Percentiles rank a stretch among this genome's conserved stretches.
Conservation (phyloP, 2,329 filamentous ascomycete genomes). For the Neocatenulostroma microsporum region DNA sequence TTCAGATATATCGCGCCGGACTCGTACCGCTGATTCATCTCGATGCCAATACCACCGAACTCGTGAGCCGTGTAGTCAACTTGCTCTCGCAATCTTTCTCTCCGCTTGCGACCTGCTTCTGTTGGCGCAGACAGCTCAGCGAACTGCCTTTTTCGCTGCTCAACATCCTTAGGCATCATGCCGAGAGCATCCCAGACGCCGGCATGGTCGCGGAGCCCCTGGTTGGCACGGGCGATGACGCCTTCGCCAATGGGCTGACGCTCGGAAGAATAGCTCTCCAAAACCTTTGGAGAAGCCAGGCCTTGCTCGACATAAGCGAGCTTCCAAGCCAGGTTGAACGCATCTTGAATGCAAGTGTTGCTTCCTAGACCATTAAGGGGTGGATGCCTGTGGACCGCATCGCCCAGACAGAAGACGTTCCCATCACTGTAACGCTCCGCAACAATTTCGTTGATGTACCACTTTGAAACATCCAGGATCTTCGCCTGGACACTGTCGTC, state of each 20-base stretch:
- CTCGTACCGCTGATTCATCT: slow-evolving; percentile 53
- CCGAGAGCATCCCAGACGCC: slow-evolving; percentile 26
- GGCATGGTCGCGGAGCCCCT: slow-evolving; percentile 47
- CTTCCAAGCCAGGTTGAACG: slow-evolving; percentile 33
- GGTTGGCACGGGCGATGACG: slow-evolving; percentile 50
- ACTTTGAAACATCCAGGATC: slow-evolving; percentile 47
- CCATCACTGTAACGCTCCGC: slow-evolving; percentile 47
- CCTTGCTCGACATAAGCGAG: slow-evolving; percentile 25
- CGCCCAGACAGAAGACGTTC: slow-evolving; percentile 49
- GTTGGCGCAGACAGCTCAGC: slow-evolving; percentile 22
- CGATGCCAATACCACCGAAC: slow-evolving; percentile 49
- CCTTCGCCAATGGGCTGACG: slow-evolving; percentile 37
- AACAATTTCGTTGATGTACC: slow-evolving; percentile 54
- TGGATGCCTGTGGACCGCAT: slow-evolving; percentile 52
- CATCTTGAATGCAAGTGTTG: slow-evolving; percentile 44
- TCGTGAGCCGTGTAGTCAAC: slow-evolving; percentile 26
- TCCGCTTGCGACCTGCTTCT: slow-evolving; percentile 28
- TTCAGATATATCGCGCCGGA: slow-evolving; percentile 30
- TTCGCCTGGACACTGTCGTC: slow-evolving; percentile 45
- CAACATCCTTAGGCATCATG: slow-evolving; percentile 16
- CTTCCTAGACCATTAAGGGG: slow-evolving; percentile 50
- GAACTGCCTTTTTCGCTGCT: slow-evolving; percentile 21
- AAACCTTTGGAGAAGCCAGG: slow-evolving; percentile 18
- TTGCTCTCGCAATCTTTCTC: slow-evolving; percentile 26
- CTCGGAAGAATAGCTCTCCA: slow-evolving; percentile 25